These are phyloP conservation scores for Curvularia verruculosa DNA, from an alignment of 2,329 filamentous ascomycete genomes.

Conservation along the genomic window DNA sequence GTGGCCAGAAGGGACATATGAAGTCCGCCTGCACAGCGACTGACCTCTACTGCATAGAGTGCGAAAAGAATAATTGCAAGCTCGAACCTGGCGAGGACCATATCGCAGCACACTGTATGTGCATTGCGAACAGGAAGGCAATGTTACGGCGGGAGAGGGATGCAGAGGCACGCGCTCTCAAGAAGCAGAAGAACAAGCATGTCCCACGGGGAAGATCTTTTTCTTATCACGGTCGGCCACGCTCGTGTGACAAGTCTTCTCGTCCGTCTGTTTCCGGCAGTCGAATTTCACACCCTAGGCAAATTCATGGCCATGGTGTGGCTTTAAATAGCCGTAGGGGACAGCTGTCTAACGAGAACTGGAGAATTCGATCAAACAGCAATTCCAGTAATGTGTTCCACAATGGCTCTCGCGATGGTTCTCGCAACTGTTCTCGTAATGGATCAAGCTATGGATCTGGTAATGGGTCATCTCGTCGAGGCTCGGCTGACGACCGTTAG, in stretches of 20 bases:
- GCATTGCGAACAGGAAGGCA: slow-evolving; percentile 2
- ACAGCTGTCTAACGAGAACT: neutral
- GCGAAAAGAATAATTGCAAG: slow-evolving; percentile 1
- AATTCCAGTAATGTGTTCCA: neutral
- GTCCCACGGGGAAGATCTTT: neutral
- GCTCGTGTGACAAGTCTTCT: neutral
- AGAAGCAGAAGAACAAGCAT: neutral
- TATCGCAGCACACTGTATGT: slow-evolving; percentile 14
- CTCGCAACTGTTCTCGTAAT: neutral
- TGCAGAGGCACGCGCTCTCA: neutral
- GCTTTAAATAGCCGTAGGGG: neutral
- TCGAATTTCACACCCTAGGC: neutral
- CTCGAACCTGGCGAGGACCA: slow-evolving; percentile 7
- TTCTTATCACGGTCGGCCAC: no score
- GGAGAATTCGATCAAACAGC: neutral
- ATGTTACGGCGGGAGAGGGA: neutral
- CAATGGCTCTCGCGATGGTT: neutral
- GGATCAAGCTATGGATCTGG: neutral
- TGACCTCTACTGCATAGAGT: slow-evolving; percentile 14
- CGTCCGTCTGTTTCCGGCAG: neutral
- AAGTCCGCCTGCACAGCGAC: slow-evolving; percentile 8
- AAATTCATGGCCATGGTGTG: neutral
- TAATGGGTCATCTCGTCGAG: neutral
- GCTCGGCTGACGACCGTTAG: neutral
- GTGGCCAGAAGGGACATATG: slow-evolving; percentile 13